phyloP scores from a whole-genome alignment of 1,284 basidiomycete genomes.

The Ustilago tritici region DNA sequence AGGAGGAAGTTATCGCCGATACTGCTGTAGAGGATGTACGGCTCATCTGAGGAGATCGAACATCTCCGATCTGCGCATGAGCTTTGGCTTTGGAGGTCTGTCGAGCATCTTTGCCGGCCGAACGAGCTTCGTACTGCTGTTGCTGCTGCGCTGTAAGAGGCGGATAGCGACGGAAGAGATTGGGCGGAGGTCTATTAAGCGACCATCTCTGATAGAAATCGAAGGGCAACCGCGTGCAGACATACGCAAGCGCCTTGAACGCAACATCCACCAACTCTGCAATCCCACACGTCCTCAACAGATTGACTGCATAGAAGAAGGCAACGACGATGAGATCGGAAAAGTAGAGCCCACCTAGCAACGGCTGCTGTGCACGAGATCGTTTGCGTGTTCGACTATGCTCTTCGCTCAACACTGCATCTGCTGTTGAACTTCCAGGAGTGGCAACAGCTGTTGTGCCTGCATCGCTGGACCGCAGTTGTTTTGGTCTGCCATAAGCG shows the following conservation, averaged over 20 bases:
- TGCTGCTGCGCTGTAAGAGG: slow-evolving; percentile 7
- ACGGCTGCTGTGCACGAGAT: slow-evolving; percentile 29
- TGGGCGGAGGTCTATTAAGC: slow-evolving; percentile 36
- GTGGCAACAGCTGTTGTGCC: neutral
- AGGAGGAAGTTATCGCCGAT: slow-evolving; percentile 13
- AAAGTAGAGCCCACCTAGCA: slow-evolving; percentile 65
- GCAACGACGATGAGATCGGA: slow-evolving; percentile 64
- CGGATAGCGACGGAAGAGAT: slow-evolving; percentile 14
- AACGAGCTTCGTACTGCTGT: slow-evolving; percentile 3
- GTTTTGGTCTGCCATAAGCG: slow-evolving; percentile 5
- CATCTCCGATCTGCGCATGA: neutral
- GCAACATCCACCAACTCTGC: slow-evolving; percentile 64
- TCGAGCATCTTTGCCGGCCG: neutral
- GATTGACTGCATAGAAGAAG: slow-evolving; percentile 60
- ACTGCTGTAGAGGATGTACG: slow-evolving; percentile 13
- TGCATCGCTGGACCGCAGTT: slow-evolving; percentile 2
- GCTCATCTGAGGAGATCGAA: neutral
- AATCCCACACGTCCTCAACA: slow-evolving; percentile 59
- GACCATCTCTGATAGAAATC: slow-evolving; percentile 57
- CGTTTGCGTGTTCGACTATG: slow-evolving; percentile 21
- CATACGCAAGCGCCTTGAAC: slow-evolving; percentile 53
- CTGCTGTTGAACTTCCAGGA: slow-evolving; percentile 4
- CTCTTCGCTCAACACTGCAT: slow-evolving; percentile 10
- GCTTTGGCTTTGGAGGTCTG: neutral
- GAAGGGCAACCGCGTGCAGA: slow-evolving; percentile 44